These are phyloP conservation scores for Colletotrichum liaoningense DNA, from an alignment of 2,329 filamentous ascomycete species.

Conservation along the genomic window DNA sequence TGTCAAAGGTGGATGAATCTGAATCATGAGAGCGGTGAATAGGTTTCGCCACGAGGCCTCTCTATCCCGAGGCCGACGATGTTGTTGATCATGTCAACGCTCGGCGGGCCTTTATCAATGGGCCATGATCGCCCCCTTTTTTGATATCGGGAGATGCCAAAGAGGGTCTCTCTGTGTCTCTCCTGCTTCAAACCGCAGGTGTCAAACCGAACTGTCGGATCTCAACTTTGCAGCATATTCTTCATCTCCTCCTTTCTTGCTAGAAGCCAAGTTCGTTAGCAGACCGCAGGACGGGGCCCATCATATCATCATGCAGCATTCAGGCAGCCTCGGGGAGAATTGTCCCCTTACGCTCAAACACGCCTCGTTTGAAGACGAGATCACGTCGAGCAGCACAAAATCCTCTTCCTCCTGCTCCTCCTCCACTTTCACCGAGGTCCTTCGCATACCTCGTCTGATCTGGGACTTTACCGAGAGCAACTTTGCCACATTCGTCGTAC, in stretches of 20 bases:
- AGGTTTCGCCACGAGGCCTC: not conserved
- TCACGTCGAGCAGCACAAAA: not conserved
- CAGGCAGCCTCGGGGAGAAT: not conserved
- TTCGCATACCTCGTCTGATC: slow-evolving; percentile 18
- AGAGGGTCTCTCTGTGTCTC: not conserved
- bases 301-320: not conserved
- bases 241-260: not conserved
- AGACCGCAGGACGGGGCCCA: not conserved
- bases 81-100: not conserved
- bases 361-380: slow-evolving; percentile 15
- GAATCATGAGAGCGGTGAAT: not conserved
- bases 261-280: too few species aligned
- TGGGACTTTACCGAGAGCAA: slow-evolving; percentile 36
- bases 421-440: not conserved
- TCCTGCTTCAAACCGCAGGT: not conserved
- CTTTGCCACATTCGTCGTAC: slow-evolving; percentile 29
- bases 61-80: not conserved
- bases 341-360: slow-evolving; percentile 24
- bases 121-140: not conserved
- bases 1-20: not conserved
- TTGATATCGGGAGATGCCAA: not conserved
- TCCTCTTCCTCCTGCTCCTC: not conserved
- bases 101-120: slow-evolving; percentile 4
- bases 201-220: slow-evolving; percentile 7
- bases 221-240: not conserved